Base-by-base conservation (phyloP, 805 yeast genomes). In the Cyberlindnera bimundalis region DNA sequence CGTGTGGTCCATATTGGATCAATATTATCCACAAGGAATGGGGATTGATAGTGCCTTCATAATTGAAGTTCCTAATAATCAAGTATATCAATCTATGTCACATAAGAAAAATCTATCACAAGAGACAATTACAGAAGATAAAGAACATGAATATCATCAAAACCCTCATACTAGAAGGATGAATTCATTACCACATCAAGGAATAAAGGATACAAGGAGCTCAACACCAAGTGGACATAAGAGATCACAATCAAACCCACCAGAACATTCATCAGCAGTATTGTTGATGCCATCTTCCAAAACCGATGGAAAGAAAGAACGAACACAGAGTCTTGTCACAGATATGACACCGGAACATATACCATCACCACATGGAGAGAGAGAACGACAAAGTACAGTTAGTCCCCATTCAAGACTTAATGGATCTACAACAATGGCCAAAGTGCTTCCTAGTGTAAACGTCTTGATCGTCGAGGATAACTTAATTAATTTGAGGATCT, bases 391-490 rank as follows among this genome's bases (percentile, higher is more conserved):
- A 24, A 29, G n/a, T 6, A 39, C 35, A 1, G 39, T 30, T 12
- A 29, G 42, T 14, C 43, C 46, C 2, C 24, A 15, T 2, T 2
- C 46, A 11, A 37, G 34, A 16, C 31, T 26, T 17, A 36, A 44
- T 31, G 58, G 52, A 8, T 50, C 48, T 8, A 47, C 48, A 31
- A 62, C 71, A 14, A 61, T 63, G 56, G 68, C 68, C 14, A 82
- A 79, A 39, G 90, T 93, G 16, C 71, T 91, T 15, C 96, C 97
- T 0, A 85, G 88, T 46, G 82, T 93, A 30, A 87, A 88, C 30
- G 96, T 93, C 1, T 66, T 93, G 38, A 90, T 93, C 29, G 99
- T 93, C 9, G 99, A 93, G 62, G 99, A 93, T 69, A 93, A 93
- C 62, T 82, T 89, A 27, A 90, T 93, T 56, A 93, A 93, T 64